Base-by-base conservation (phyloP, 2,329 filamentous ascomycete genomes). In the Stagonosporopsis tanaceti region DNA sequence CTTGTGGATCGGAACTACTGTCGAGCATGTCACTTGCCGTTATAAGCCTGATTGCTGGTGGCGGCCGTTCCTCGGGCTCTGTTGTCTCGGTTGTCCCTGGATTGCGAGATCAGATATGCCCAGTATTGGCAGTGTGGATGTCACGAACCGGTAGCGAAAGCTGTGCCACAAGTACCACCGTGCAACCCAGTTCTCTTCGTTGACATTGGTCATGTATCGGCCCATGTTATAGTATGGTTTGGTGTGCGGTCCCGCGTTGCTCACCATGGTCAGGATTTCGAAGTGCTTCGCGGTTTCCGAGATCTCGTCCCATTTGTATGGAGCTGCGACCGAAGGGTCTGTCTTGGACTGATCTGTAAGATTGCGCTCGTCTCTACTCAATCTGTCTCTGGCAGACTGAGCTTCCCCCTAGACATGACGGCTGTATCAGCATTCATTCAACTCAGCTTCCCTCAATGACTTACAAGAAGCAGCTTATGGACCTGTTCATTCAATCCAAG, bases 81-180 rank as follows among this genome's bases (percentile, higher is more conserved):
- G 37, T 64, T 63, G 39, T 65, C 65, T 52, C 70, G 63, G 39
- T 69, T 68, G 57, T 80, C 78, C 50, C 80, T 76, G 34, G 17
- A 8, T 38, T 47, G 12, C 7, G 8, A 22, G 9, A 14, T 52
- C 45, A 57, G 39, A 27, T 40, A n/a, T 15, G 5, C 1, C 11
- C 27, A 27, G 2, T 8, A 20, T 7, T 8, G 28, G 8, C 28
- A 28, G 5, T n/a, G 11, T 1, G 1, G 4, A 32, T n/a, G 9
- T 17, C 5, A 57, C 64, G 6, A 50, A 70, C 67, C 67, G 62
- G 59, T 78, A 81, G n/a, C 81, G 78, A 60, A 82, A 82, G 57
- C 80, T 79, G 63, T 82, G 81, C 80, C 80, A 83, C 6, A 83
- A 73, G 61, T 80, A 78, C 81, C 81, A 83, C n/a, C 78, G 72